Evolutionary conservation across 805 yeast genomes (phyloP).

Genomic region (Blastobotrys americana): DNA sequence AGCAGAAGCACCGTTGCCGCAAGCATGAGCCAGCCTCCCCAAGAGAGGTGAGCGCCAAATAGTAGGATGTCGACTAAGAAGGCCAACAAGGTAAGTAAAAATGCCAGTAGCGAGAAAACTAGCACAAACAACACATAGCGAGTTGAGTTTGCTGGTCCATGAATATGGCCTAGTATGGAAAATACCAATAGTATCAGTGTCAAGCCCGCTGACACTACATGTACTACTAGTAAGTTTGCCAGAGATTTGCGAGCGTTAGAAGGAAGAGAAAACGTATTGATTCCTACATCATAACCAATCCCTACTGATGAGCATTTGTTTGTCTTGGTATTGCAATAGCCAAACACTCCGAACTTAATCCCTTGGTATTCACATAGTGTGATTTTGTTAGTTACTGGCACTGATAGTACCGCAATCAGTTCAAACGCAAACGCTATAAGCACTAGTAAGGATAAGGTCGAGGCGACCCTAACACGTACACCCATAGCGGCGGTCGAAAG

Average conservation of each 20-base stretch:
- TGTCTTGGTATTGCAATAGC: conserved; percentile 42
- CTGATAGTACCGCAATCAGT: conserved; percentile 51
- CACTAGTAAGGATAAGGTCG: conserved; percentile 35
- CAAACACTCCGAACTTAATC: conserved; percentile 61
- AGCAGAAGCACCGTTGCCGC: conserved; percentile 62
- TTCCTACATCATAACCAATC: conserved; percentile 39
- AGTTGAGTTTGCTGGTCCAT: conserved; percentile 33
- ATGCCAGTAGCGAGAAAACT: conserved; percentile 57
- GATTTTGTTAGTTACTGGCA: conserved; percentile 47
- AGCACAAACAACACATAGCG: conserved; percentile 45
- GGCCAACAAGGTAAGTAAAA: conserved; percentile 61
- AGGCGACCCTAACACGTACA: conserved; percentile 28
- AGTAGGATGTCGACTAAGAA: conserved; percentile 76
- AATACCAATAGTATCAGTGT: conserved; percentile 41
- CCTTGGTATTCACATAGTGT: conserved; percentile 45
- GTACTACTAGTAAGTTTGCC: conserved; percentile 57
- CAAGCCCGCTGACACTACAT: conserved; percentile 55
- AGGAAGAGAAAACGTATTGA: conserved; percentile 44
- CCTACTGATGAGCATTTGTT: conserved; percentile 35
- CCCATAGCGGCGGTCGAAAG: conserved; percentile 13
- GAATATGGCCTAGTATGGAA: conserved; percentile 36
- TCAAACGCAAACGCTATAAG: conserved; percentile 50
- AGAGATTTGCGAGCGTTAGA: conserved; percentile 52
- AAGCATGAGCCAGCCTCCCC: conserved; percentile 81
- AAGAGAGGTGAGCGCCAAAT: conserved; percentile 66